Evolutionary conservation across 108 stramenopile genomes (phyloP).

Genomic region (Conticribra guillardii): DNA sequence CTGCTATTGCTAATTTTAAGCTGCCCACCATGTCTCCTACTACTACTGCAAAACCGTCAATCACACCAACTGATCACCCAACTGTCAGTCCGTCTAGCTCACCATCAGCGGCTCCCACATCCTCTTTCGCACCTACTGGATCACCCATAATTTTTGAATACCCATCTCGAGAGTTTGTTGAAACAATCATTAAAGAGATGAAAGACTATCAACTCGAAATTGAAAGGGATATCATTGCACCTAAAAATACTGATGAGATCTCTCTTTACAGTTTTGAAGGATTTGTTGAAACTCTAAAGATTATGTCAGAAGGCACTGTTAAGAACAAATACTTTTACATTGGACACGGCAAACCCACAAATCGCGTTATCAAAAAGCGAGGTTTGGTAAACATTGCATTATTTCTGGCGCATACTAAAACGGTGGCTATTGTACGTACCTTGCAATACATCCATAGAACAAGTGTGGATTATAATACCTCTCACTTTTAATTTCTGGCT

Average conservation of each 20-base stretch:
- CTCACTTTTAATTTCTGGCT: neutral
- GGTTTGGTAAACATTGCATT: slow-evolving; percentile 27
- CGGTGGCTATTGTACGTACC: slow-evolving; percentile 6
- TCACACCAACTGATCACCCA: slow-evolving; percentile 13
- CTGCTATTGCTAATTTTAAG: slow-evolving; percentile 10
- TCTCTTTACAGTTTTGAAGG: slow-evolving; percentile 25
- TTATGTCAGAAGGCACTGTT: slow-evolving; percentile 28
- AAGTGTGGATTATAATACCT: neutral
- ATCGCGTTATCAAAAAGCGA: slow-evolving; percentile 18
- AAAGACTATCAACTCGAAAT: slow-evolving; percentile 5
- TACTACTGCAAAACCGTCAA: slow-evolving; percentile 15
- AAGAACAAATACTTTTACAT: slow-evolving; percentile 34
- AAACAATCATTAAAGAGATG: slow-evolving; percentile 13
- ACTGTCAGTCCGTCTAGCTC: slow-evolving; percentile 9
- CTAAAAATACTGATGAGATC: slow-evolving; percentile 10
- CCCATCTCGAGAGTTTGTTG: slow-evolving; percentile 19
- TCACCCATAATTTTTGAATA: slow-evolving; percentile 28
- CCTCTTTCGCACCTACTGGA: slow-evolving; percentile 22
- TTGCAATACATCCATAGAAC: neutral
- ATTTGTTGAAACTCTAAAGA: slow-evolving; percentile 16
- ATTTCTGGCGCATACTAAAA: slow-evolving; percentile 4
- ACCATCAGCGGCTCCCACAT: slow-evolving; percentile 14
- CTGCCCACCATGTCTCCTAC: slow-evolving; percentile 23
- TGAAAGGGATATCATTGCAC: slow-evolving; percentile 7
- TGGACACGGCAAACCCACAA: slow-evolving; percentile 29